phyloP scores from a whole-genome alignment of 2,329 filamentous ascomycete genomes.

The Colletotrichum karsti region DNA sequence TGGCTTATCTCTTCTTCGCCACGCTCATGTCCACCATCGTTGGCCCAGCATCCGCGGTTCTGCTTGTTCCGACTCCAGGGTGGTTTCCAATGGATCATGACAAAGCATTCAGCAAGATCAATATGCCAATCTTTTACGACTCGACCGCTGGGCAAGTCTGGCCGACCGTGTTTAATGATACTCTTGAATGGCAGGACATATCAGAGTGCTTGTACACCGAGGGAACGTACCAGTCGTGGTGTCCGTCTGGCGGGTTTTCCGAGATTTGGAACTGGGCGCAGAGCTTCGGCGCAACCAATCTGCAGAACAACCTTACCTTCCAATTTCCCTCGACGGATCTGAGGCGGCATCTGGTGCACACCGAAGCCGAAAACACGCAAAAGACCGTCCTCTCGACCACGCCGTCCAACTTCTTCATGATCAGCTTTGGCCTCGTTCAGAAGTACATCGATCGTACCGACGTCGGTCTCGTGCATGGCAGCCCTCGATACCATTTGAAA shows the following conservation, averaged over 20 bases:
- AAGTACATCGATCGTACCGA: neutral
- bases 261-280: slow-evolving; percentile 10
- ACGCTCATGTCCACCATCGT: slow-evolving; percentile 19
- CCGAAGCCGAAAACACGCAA: neutral
- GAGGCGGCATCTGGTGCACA: neutral
- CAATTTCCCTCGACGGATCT: neutral
- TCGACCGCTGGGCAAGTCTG: neutral
- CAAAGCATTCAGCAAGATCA: neutral
- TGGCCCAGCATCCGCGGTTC: slow-evolving; percentile 21
- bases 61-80: slow-evolving; percentile 15
- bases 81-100: neutral
- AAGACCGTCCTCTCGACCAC: neutral
- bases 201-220: neutral
- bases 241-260: neutral
- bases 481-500: neutral
- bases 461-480: neutral
- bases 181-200: neutral
- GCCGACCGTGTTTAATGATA: neutral
- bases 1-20: neutral
- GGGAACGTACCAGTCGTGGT: neutral
- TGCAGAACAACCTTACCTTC: neutral
- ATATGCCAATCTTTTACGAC: neutral
- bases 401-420: neutral
- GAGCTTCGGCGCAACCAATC: neutral
- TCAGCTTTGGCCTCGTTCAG: neutral